Conservation (phyloP, 345 rosid genomes). For the Lumnitzera littorea region DNA sequence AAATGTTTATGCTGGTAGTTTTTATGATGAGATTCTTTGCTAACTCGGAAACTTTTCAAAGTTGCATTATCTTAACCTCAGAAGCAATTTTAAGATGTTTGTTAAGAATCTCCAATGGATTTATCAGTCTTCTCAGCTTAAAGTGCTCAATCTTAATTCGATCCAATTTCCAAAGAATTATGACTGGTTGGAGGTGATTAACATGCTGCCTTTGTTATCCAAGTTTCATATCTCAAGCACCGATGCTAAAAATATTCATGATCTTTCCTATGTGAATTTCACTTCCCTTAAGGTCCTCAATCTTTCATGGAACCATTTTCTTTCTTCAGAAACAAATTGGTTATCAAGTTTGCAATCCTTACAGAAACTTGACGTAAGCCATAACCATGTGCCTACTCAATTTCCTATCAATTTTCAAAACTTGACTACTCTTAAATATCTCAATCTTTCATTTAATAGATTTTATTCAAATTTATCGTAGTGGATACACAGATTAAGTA, state of each 20-base stretch:
- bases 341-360: constrained; percentile 8
- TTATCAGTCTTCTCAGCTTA: constrained; percentile 10
- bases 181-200: constrained; percentile 7
- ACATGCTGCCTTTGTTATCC: constrained; percentile 13
- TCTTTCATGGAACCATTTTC: background rate
- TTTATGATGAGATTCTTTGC: constrained; percentile 14
- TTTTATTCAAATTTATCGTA: constrained; percentile 13
- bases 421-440: constrained; percentile 13
- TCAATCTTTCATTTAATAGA: background rate
- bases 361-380: constrained; percentile 9
- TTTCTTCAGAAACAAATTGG: constrained; percentile 9
- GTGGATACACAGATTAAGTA: constrained; percentile 12
- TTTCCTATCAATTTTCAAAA: constrained; percentile 8
- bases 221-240: constrained; percentile 4
- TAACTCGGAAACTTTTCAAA: constrained; percentile 21
- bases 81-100: background rate
- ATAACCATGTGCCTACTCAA: constrained; percentile 1
- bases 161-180: constrained; percentile 4
- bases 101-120: constrained; percentile 17
- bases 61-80: constrained; percentile 14
- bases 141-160: constrained; percentile 12
- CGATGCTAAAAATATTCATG: background rate
- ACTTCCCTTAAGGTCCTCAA: constrained; percentile 20
- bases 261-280: constrained; percentile 1
- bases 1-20: constrained; percentile 14